Evolutionary conservation across 1,139 yeast species (phyloP).

Genomic region (Protomyces lactucae-debilis): DNA sequence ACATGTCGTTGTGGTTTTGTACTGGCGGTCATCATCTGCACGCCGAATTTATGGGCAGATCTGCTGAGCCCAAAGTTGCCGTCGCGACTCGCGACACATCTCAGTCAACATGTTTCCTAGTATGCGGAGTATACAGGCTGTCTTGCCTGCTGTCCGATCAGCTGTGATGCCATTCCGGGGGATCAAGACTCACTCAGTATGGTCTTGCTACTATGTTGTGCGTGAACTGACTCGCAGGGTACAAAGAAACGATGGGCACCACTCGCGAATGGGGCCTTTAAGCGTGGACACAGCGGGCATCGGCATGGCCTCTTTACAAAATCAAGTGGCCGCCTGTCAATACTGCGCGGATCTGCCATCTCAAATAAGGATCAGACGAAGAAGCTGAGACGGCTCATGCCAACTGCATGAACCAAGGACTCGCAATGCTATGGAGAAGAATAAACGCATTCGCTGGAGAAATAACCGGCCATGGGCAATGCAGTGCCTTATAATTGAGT

Average conservation of each 20-base stretch:
- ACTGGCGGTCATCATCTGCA: no score
- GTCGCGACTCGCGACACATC: no score
- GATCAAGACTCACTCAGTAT: slow-evolving; percentile 26
- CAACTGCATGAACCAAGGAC: not conserved
- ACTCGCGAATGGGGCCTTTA: slow-evolving; percentile 25
- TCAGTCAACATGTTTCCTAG: no score
- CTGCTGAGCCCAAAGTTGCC: no score
- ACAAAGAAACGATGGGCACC: slow-evolving; percentile 28
- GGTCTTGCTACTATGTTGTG: not conserved
- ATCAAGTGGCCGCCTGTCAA: slow-evolving; percentile 8
- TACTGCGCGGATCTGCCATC: slow-evolving; percentile 5
- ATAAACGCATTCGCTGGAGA: no score
- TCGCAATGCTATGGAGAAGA: not conserved
- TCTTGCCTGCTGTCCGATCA: no score
- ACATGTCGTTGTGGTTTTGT: no score
- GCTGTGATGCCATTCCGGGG: not conserved
- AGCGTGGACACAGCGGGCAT: slow-evolving; percentile 29
- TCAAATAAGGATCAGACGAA: slow-evolving; percentile 11
- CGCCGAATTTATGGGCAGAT: no score
- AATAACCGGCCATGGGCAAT: no score
- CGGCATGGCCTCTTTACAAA: slow-evolving; percentile 20
- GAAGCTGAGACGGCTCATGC: slow-evolving; percentile 8
- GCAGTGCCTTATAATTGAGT: no score
- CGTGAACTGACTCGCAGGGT: not conserved
- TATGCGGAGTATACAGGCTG: no score